Base-by-base conservation (phyloP, 768 basidiomycete genomes). In the Termitomyces sp. region DNA sequence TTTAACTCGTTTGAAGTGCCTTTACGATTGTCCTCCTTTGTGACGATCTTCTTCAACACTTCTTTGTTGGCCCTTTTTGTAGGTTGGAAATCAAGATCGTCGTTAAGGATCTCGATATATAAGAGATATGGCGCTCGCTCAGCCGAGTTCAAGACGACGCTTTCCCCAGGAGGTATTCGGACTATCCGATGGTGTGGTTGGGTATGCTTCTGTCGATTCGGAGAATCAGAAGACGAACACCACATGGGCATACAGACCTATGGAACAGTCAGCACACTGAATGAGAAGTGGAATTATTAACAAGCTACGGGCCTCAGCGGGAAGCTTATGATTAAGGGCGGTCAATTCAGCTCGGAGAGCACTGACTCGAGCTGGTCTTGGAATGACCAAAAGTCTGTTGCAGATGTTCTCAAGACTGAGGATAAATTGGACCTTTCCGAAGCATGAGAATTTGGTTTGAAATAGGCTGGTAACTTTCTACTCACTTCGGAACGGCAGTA, bases 301-400 rank as follows among this genome's bases (percentile, higher is more conserved):
- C 35, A 15, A 28, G 40, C n/a, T 1, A 68, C 70, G 73, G 74
- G 93, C 96, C 82, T 98, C 97, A 3, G 97, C 93, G 15, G 97
- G 97, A 35, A 99, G 84, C 71, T 91, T 92, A 70, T 99, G 96
- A 69, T 99, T 99, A 57, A 99, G 77, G 18, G 90, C 89, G 5
- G 97, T 99, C 67, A 99, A 75, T 72, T 98, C 97, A 36, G 97
- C 97, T 70, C 97, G 81, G 49, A 99, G 78, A n/a, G 97, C 96
- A 72, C 94, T 96, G 45, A 98, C 90, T 42, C 96, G 87, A 13
- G 97, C 97, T 49, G 91, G 94, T 69, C 90, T 90, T 15, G 97
- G 97, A 0, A 99, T 88, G 32, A 97, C 88, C 53, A 99, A 76
- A 40, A 99, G 81, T 54, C 92, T 84, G 69, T 96, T 96, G 66